These are phyloP conservation scores for Globisporangium polare DNA, from an alignment of 352 stramenopile species.

Conservation along the genomic window DNA sequence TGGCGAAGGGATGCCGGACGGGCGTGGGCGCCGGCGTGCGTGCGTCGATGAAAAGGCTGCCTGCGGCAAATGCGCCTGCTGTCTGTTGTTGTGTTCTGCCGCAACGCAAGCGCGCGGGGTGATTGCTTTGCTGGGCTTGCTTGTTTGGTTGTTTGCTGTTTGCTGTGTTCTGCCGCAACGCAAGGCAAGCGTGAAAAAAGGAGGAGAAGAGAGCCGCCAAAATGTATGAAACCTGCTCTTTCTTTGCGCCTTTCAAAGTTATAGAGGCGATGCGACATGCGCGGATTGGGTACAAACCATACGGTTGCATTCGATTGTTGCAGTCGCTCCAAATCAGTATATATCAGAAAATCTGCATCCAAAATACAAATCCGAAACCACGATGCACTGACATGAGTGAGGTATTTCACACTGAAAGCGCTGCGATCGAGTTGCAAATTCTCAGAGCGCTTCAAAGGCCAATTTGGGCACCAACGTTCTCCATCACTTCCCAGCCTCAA, in stretches of 20 bases:
- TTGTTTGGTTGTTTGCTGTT: background rate
- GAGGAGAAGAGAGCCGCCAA: background rate
- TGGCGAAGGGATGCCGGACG: background rate
- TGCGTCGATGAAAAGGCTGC: background rate
- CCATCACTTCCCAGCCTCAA: too few relatives aligned
- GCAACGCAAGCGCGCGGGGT: background rate
- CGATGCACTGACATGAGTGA: too few relatives aligned
- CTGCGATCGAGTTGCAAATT: too few relatives aligned
- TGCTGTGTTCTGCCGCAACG: background rate
- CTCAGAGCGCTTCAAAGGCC: too few relatives aligned
- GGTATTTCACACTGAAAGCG: too few relatives aligned
- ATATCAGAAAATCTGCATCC: too few relatives aligned
- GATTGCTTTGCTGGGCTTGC: background rate
- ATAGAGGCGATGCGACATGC: too few relatives aligned
- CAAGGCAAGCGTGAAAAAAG: background rate
- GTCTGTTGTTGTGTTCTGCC: background rate
- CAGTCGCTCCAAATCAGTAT: too few relatives aligned
- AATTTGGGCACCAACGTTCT: too few relatives aligned
- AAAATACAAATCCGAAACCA: too few relatives aligned
- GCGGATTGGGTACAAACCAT: too few relatives aligned
- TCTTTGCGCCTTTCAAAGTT: background rate
- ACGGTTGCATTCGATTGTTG: too few relatives aligned
- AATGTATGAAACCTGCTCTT: background rate
- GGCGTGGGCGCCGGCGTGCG: background rate
- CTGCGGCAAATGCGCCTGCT: background rate